phyloP scores from a whole-genome alignment of 2,329 filamentous ascomycete species.

The Colletotrichum eleusines region DNA sequence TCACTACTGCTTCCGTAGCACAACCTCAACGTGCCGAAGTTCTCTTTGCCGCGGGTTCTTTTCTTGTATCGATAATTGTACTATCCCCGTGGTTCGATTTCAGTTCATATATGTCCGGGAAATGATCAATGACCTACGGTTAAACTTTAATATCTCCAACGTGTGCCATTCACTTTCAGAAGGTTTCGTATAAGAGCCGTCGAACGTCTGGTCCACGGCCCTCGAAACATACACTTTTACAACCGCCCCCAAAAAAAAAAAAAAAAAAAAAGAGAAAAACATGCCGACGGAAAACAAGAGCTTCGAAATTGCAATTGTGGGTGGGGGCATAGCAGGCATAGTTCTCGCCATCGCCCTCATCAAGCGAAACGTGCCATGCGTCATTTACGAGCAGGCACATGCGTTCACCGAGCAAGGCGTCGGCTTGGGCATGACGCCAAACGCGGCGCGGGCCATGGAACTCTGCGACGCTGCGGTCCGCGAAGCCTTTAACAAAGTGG shows the following conservation, averaged over 20 bases:
- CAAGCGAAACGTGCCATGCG: constrained; percentile 56
- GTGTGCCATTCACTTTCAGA: background rate
- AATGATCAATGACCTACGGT: background rate
- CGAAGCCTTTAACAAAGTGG: constrained; percentile 52
- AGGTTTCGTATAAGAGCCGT: too few relatives aligned
- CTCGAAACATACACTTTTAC: too few relatives aligned
- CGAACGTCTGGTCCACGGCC: too few relatives aligned
- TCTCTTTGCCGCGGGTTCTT: too few relatives aligned
- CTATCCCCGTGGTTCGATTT: background rate
- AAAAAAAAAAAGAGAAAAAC: too few relatives aligned
- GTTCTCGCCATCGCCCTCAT: constrained; percentile 59
- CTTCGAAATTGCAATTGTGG: constrained; percentile 59
- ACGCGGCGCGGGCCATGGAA: constrained; percentile 60
- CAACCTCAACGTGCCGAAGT: too few relatives aligned
- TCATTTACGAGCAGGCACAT: constrained; percentile 60
- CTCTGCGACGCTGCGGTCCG: constrained; percentile 46
- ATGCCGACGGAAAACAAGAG: constrained; percentile 10
- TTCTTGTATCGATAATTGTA: too few relatives aligned
- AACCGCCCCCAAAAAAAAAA: too few relatives aligned
- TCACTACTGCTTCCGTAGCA: too few relatives aligned
- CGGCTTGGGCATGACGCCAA: constrained; percentile 63
- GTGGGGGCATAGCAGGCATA: constrained; percentile 64
- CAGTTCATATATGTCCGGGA: background rate
- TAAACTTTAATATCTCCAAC: background rate
- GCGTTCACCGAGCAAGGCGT: constrained; percentile 62